A percentile compares a stretch with the other conserved stretches of the same genome.
phyloP scores from a whole-genome alignment of 2,329 filamentous ascomycete genomes.

The Cladosporium sp. region DNA sequence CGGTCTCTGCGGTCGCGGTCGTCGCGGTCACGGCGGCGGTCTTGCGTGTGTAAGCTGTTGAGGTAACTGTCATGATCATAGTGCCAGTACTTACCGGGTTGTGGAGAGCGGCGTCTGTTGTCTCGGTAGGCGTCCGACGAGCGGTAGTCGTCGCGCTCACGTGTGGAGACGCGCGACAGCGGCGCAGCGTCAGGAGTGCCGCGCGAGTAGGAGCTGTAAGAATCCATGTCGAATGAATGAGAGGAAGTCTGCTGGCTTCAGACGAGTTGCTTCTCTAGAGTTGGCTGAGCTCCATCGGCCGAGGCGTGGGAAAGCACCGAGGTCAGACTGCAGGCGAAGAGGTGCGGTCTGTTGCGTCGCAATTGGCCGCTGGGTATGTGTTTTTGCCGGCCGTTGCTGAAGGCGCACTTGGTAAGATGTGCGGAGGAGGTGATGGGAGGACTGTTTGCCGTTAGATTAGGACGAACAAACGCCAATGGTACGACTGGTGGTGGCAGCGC shows the following conservation, averaged over 20 bases:
- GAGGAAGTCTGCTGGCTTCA: constrained; percentile 16
- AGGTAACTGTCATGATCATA: background rate
- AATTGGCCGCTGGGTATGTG: background rate
- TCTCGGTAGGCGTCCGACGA: constrained; percentile 26
- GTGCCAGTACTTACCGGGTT: constrained; percentile 17
- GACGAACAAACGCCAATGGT: constrained; percentile 16
- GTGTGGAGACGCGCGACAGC: constrained; percentile 15
- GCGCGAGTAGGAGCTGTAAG: constrained; percentile 17
- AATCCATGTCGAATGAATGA: constrained; percentile 11
- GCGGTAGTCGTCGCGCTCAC: constrained; percentile 25
- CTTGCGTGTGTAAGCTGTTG: constrained; percentile 17
- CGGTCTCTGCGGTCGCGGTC: constrained; percentile 40
- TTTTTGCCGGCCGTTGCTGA: constrained; percentile 4
- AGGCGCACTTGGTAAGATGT: constrained; percentile 11
- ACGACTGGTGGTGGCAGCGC: constrained; percentile 2
- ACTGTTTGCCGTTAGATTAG: constrained; percentile 28
- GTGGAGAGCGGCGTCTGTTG: constrained; percentile 26
- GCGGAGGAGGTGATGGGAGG: constrained; percentile 13
- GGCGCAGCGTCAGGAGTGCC: constrained; percentile 15
- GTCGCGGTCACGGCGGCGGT: constrained; percentile 33
- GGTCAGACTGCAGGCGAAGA: constrained; percentile 8
- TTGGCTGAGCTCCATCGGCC: constrained; percentile 5
- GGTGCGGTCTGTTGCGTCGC: background rate
- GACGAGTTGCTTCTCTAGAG: constrained; percentile 2
- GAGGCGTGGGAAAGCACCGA: constrained; percentile 17